phyloP scores from a whole-genome alignment of 768 basidiomycete genomes.

The Boletus subparvulus region DNA sequence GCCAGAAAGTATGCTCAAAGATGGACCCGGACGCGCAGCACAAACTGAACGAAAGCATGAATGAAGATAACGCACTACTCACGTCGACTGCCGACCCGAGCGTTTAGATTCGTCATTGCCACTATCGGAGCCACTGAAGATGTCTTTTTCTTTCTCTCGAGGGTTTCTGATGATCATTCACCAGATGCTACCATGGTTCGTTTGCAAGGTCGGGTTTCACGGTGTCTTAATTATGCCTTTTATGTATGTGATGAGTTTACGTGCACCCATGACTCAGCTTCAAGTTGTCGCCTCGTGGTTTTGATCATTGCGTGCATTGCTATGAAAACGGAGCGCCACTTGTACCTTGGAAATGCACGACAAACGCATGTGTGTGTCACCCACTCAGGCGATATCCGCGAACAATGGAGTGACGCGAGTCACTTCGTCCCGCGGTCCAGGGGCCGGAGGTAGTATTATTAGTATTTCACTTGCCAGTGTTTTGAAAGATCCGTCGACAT shows the following conservation, averaged over 20 bases:
- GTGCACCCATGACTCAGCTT: conserved; percentile 2
- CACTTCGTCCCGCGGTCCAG: too few species aligned
- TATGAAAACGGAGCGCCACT: not conserved
- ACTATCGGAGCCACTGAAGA: not conserved
- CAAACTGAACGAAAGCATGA: not conserved
- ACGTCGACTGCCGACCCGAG: conserved; percentile 2
- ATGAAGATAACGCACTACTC: conserved; percentile 14
- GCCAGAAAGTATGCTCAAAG: conserved; percentile 15
- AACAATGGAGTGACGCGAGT: too few species aligned
- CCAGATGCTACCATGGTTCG: not conserved
- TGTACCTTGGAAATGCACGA: too few species aligned
- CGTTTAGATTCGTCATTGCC: conserved; percentile 8
- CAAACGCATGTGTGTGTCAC: too few species aligned
- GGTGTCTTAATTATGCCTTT: not conserved
- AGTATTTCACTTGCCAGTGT: too few species aligned
- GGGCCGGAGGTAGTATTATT: too few species aligned
- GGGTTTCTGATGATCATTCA: not conserved
- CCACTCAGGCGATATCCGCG: too few species aligned
- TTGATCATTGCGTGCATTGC: not conserved
- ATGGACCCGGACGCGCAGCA: conserved; percentile 1
- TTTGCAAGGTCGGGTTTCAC: not conserved
- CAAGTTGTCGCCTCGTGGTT: not conserved
- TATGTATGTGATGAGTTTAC: conserved; percentile 10
- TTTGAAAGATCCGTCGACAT: too few species aligned
- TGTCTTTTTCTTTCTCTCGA: not conserved